Conservation (phyloP, 176 grass and related monocot genomes). For the Carex littledalei region DNA sequence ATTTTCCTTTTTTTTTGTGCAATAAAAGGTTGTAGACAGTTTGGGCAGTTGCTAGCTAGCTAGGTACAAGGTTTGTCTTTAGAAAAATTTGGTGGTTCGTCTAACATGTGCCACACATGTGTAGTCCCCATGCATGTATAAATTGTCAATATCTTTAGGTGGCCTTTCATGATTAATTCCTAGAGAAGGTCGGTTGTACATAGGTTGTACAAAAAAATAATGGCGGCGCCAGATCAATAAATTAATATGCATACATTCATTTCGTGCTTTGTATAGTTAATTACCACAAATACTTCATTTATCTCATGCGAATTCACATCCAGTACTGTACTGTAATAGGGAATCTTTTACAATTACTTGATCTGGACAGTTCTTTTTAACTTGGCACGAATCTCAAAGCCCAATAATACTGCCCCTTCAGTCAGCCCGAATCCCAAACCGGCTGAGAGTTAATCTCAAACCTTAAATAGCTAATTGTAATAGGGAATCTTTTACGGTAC, state of each 20-base stretch:
- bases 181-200: background rate
- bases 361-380: too few species aligned
- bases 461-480: too few species aligned
- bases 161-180: background rate
- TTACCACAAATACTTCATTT: background rate
- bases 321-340: too few species aligned
- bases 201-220: background rate
- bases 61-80: too few species aligned
- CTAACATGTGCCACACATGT: slow-evolving; percentile 8
- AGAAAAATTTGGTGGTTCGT: background rate
- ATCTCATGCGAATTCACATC: background rate
- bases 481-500: too few species aligned
- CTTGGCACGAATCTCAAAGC: too few species aligned
- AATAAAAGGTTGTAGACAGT: background rate
- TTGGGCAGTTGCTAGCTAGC: too few species aligned
- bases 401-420: too few species aligned
- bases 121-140: slow-evolving; percentile 16
- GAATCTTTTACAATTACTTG: too few species aligned
- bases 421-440: too few species aligned
- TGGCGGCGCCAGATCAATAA: background rate
- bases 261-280: too few species aligned
- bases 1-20: background rate
- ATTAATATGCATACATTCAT: background rate
- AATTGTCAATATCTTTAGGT: slow-evolving; percentile 12
- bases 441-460: too few species aligned